Base-by-base conservation (phyloP, 2,329 filamentous ascomycete genomes). In the Colletotrichum gloeosporioides region DNA sequence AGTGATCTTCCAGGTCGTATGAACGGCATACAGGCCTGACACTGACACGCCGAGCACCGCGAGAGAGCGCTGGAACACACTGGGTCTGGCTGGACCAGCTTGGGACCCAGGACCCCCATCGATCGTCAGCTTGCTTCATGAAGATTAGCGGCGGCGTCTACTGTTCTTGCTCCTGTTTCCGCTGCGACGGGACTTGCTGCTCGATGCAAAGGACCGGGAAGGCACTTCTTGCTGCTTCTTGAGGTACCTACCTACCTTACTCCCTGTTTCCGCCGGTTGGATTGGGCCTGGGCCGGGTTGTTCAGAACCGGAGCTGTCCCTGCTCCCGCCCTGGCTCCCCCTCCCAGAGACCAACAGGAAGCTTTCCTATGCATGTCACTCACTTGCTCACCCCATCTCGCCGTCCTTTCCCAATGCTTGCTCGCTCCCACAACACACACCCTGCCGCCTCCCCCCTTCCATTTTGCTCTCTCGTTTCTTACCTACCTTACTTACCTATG, bases 341-440 rank as follows among this genome's bases (percentile, higher is more conserved):
- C 29, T 67, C 36, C 36, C 32, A 39, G 39, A 62, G 34, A 29
- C 39, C 44, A 63, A 71, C 25, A 39, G 53, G 69, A 36, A 72
- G 62, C 55, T 75, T 75, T 67, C 69, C 55, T 63, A 75, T 67
- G 62, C 69, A 73, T 73, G 69, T 67, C 73, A 75, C 69, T 73
- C 69, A 63, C 69, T 67, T 32, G 73, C 73, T 73, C 73, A 73
- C 29, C 69, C 69, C 73, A 44, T 67, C 62, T 62, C 57, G 13
- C 31, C 18, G 8, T 57, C 12, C 55, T 25, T 32, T 32, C 57
- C 57, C 57, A 61, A 31, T 61, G 49, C 53, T 32, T 63, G 63
- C 67, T 69, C 67, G 15, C 39, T 39, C 53, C 49, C 72, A 75
- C 66, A 74, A 63, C 69, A 53, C 44, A 53, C 44, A 22, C 44